Conservation (phyloP, 2,329 filamentous ascomycete genomes). For the Ceratocystis colombiana region DNA sequence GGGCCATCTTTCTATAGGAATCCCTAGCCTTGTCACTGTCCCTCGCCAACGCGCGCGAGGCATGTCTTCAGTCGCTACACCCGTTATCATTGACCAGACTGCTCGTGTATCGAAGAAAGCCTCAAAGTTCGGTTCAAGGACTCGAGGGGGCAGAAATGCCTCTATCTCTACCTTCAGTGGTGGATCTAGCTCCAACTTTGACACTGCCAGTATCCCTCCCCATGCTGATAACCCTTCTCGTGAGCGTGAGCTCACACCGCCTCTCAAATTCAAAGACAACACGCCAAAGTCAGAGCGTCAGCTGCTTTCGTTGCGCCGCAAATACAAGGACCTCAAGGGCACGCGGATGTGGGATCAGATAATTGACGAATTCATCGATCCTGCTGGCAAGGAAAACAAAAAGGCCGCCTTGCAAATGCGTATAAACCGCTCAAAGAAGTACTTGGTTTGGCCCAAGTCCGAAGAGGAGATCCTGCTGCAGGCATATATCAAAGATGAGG, state of each 20-base stretch:
- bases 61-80: not conserved
- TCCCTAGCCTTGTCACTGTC: not conserved
- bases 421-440: conserved; percentile 42
- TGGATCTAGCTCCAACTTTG: conserved; percentile 38
- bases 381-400: conserved; percentile 34
- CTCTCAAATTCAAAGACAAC: conserved; percentile 36
- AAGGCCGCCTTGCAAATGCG: conserved; percentile 49
- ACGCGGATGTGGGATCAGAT: conserved; percentile 52
- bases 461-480: conserved; percentile 40
- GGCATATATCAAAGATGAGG: conserved; percentile 37
- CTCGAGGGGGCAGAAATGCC: not conserved
- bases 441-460: conserved; percentile 39
- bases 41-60: not conserved
- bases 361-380: conserved; percentile 35
- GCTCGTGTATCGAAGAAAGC: not conserved
- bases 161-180: not conserved
- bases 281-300: conserved; percentile 41
- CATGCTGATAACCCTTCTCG: conserved; percentile 37
- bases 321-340: conserved; percentile 40
- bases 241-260: conserved; percentile 14
- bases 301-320: conserved; percentile 42
- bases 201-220: conserved; percentile 41
- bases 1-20: not conserved
- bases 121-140: not conserved
- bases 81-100: not conserved